Evolutionary conservation across 257 asterid species (phyloP).

Genomic region (Lycium ferocissimum): DNA sequence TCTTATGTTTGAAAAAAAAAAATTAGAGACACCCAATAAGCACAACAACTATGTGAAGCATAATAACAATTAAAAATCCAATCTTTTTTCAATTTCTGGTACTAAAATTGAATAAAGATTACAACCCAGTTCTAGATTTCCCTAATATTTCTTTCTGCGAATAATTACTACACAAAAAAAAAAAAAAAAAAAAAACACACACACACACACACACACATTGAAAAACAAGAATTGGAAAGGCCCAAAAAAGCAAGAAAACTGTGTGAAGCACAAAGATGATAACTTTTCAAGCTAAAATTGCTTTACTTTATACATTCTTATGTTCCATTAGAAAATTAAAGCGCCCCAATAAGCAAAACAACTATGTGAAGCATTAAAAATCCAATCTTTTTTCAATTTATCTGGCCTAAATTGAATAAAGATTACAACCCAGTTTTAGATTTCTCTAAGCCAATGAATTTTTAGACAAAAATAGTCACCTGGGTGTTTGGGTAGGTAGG

Average conservation of each 20-base stretch:
- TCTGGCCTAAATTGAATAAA: too few relatives aligned
- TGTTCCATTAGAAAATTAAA: too few relatives aligned
- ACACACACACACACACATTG: not conserved
- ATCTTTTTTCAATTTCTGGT: not conserved
- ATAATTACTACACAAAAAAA: not conserved
- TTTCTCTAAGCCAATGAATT: too few relatives aligned
- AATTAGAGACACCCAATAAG: not conserved
- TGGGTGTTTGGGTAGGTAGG: constrained; percentile 41
- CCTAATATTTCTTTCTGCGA: not conserved
- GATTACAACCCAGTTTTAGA: too few relatives aligned
- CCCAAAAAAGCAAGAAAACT: not conserved
- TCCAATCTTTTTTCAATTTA: too few relatives aligned
- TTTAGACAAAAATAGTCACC: constrained; percentile 38
- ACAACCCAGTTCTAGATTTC: constrained; percentile 16
- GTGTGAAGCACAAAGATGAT: not conserved
- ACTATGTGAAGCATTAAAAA: too few relatives aligned
- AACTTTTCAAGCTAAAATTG: not conserved
- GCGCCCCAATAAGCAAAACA: too few relatives aligned
- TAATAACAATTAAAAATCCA: not conserved
- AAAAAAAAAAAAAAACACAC: not conserved
- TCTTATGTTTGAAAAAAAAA: not conserved
- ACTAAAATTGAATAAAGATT: not conserved
- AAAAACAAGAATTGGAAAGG: not conserved
- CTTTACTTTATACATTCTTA: not conserved
- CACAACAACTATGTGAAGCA: constrained; percentile 3